Evolutionary conservation across 768 basidiomycete species (phyloP), one percentile per base, ranked within the genome.

Genomic region (Boletus fagicola): DNA sequence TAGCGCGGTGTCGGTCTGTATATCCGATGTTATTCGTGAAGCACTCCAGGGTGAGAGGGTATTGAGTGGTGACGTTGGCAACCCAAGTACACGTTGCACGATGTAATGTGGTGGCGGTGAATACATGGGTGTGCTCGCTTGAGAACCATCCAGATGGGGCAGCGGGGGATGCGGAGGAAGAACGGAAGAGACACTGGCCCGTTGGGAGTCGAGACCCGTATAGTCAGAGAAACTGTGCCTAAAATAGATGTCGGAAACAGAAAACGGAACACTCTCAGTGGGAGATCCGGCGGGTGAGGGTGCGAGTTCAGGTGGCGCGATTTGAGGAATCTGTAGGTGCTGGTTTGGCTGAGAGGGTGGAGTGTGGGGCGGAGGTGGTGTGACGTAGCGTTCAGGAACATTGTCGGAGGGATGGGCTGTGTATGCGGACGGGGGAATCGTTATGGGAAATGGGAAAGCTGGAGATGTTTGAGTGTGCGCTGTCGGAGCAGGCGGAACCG

Each of bases 201-300:
- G 68, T 20, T 71, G 75, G 16, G 71, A 72, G 48, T 72, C 72
- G 11, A 68, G 40, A 45, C 38, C 63, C n/a, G 58, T 52, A 49
- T 64, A 73, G 35, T 74, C 73, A 8, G 71, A 72, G 51, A 53
- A 63, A 40, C 71, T 80, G 44, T 78, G 75, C 38, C 79, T 73
- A 67, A 82, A 82, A 49, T 79, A 73, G 33, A 82, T 71, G 12
- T 83, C 82, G 16, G 80, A 80, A n/a, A 81, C 76, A 16, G 82
- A 80, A 55, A 81, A 74, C 1, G 82, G 80, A 38, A 84, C 72
- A 55, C 83, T 85, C 47, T 85, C 81, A 0, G 81, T 80, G 38
- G 83, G 83, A 15, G 84, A 83, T 30, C 71, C 74, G 31, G 76
- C 64, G 47, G 68, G 65, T n/a, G 70, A 31, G 64, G 47, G 65